Conservation (phyloP, 1,284 basidiomycete genomes). For the Sutorius eximius region DNA sequence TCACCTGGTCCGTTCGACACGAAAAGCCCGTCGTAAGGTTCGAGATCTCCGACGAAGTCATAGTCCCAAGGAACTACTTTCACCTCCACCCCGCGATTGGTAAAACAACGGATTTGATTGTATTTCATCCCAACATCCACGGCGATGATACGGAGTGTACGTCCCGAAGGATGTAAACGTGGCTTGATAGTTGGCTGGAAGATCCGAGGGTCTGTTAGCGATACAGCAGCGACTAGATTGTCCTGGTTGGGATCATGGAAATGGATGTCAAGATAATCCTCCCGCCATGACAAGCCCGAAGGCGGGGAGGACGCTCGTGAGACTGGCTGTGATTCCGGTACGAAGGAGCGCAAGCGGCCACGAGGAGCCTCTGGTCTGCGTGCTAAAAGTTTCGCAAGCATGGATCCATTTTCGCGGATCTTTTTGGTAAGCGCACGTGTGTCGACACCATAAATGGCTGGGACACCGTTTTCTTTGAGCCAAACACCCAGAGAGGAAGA, state of each 20-base stretch:
- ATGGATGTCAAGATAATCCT: constrained; percentile 79
- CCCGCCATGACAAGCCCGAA: constrained; percentile 63
- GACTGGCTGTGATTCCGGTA: constrained; percentile 40
- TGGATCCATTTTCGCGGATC: constrained; percentile 91
- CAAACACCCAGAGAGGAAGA: constrained; percentile 85
- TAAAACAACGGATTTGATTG: constrained; percentile 98
- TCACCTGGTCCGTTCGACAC: constrained; percentile 98
- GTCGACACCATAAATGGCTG: constrained; percentile 96
- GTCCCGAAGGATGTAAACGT: constrained; percentile 76
- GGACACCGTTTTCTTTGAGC: constrained; percentile 94
- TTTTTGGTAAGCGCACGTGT: constrained; percentile 96
- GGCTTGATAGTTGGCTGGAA: constrained; percentile 64
- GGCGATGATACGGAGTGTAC: constrained; percentile 83
- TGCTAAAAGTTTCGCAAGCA: constrained; percentile 83
- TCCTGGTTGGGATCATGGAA: constrained; percentile 88
- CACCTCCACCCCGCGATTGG: constrained; percentile 89
- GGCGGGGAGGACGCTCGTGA: constrained; percentile 60
- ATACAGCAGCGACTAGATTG: constrained; percentile 92
- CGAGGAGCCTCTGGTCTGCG: constrained; percentile 47
- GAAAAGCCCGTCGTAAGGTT: constrained; percentile 94
- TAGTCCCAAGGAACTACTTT: constrained; percentile 99
- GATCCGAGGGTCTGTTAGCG: constrained; percentile 67
- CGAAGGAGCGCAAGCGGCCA: constrained; percentile 34
- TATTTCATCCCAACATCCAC: constrained; percentile 99
- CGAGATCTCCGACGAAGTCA: constrained; percentile 76